A percentile compares a stretch with the other conserved stretches of the same genome.
These are phyloP conservation scores for Dendrobium catenatum DNA, from an alignment of 106 monocot species.

Conservation along the genomic window DNA sequence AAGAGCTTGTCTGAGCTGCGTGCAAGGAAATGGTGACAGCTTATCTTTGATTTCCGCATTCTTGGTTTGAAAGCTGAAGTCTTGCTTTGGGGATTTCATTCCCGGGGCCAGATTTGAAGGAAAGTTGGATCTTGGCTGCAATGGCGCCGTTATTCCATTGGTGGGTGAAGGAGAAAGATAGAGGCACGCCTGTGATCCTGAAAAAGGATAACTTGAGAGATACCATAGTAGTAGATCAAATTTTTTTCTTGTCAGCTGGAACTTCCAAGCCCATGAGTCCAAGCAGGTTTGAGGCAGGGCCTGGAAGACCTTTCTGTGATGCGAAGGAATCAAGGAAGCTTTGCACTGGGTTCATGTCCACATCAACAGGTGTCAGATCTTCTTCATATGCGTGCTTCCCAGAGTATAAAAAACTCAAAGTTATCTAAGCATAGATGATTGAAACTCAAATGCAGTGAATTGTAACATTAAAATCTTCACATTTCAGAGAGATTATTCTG, in stretches of 20 bases:
- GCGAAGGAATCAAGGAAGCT: conserved; percentile 85
- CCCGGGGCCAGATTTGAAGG: not conserved
- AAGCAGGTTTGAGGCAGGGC: conserved; percentile 95
- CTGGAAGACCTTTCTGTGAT: conserved; percentile 93
- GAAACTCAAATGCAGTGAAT: not conserved
- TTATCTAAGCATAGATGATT: not conserved
- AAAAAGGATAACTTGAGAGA: too few relatives aligned
- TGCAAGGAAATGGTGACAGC: not conserved
- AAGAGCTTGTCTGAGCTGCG: not conserved
- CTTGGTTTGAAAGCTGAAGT: not conserved
- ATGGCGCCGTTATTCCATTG: conserved; percentile 56
- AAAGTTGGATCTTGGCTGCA: conserved; percentile 7
- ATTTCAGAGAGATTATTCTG: not conserved
- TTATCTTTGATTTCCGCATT: not conserved
- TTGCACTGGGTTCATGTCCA: conserved; percentile 80
- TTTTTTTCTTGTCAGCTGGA: conserved; percentile 33
- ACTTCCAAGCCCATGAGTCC: conserved; percentile 83
- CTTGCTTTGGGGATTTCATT: not conserved
- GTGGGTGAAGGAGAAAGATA: conserved; percentile 42
- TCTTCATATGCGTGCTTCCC: conserved; percentile 36
- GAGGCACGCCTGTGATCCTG: conserved; percentile 66
- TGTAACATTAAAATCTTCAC: not conserved
- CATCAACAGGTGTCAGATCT: conserved; percentile 74
- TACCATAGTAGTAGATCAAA: not conserved
- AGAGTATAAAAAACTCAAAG: conserved; percentile 8